Evolutionary conservation across 2,329 filamentous ascomycete species (phyloP), one percentile per base, ranked within the genome.

Genomic region (Lasiodiplodia gonubiensis): DNA sequence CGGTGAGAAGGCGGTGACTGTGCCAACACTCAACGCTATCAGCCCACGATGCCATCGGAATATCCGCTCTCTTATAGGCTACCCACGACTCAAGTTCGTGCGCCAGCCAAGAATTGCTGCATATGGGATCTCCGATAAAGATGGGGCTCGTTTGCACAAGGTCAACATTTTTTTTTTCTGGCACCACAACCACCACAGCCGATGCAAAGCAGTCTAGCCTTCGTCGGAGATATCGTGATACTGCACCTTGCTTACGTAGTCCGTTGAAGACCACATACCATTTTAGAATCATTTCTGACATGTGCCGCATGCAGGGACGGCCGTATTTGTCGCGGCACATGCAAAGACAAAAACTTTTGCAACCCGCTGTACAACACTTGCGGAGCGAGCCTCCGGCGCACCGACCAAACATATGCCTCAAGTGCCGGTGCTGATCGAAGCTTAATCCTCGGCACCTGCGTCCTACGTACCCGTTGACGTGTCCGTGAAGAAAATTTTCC

Each of bases 341-440:
- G 30, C 30, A 33, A 33, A 33, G 30, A 33, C 30, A 33, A 33
- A 33, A 33, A 33, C 30, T 33, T 33, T 33, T 33, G 10, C 30
- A 33, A 33, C 30, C 30, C 30, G 30, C 51, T 30, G 51, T 53
- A 30, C 51, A 53, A 33, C 25, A 53, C 30, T 25, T 33, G 30
- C 30, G 37, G 23, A 61, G 48, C 49, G 25, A 63, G 59, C 30
- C 46, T 51, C 59, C 30, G 25, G 48, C 42, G 59, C 59, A 63
- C 59, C 23, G 46, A 51, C 39, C n/a, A 37, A 18, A 27, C 11
- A 21, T 37, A 30, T n/a, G 53, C 53, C 42, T 18, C 25, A 61
- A 63, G 42, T 63, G 35, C 59, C 59, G 59, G 23, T 46, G 59
- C 10, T 63, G 59, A 63, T 63, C 57, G 57, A 61, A 49, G 57